Conservation (phyloP, 768 basidiomycete genomes). For the Neoboletus brunneissimus region DNA sequence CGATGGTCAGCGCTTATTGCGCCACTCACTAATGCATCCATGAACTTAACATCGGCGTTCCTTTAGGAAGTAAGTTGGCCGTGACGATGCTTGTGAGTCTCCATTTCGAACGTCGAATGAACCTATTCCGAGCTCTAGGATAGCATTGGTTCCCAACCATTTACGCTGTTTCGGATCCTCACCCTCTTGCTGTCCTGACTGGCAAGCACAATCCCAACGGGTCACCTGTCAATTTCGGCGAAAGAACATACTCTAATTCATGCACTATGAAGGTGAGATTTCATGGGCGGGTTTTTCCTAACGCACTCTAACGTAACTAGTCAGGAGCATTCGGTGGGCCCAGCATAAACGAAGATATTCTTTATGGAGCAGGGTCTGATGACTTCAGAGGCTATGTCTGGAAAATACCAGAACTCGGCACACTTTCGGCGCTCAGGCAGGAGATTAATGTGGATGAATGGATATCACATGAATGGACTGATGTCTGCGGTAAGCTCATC, state of each 20-base stretch:
- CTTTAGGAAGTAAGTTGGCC: slow-evolving; percentile 56
- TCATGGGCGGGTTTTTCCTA: background rate
- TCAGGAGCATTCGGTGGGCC: slow-evolving; percentile 75
- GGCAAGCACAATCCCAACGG: slow-evolving; percentile 58
- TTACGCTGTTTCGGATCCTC: slow-evolving; percentile 61
- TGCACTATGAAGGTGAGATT: slow-evolving; percentile 72
- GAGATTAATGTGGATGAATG: slow-evolving; percentile 48
- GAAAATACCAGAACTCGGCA: slow-evolving; percentile 56
- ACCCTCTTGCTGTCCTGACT: slow-evolving; percentile 68
- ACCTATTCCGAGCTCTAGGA: slow-evolving; percentile 1
- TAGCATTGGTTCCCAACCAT: slow-evolving; percentile 72
- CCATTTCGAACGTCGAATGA: background rate
- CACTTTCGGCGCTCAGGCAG: slow-evolving; percentile 44
- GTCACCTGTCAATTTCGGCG: slow-evolving; percentile 40
- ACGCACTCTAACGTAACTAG: slow-evolving; percentile 35
- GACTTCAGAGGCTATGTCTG: slow-evolving; percentile 80
- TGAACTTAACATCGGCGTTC: background rate
- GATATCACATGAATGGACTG: slow-evolving; percentile 33
- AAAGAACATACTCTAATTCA: slow-evolving; percentile 62
- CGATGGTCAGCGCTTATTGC: slow-evolving; percentile 45
- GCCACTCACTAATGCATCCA: slow-evolving; percentile 4
- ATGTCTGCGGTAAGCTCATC: slow-evolving; percentile 29
- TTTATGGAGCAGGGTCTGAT: slow-evolving; percentile 78
- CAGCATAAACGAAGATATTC: slow-evolving; percentile 48
- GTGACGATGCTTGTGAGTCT: slow-evolving; percentile 63